Evolutionary conservation across 2,329 filamentous ascomycete genomes (phyloP).

Genomic region (Dothideomycetes sp.): DNA sequence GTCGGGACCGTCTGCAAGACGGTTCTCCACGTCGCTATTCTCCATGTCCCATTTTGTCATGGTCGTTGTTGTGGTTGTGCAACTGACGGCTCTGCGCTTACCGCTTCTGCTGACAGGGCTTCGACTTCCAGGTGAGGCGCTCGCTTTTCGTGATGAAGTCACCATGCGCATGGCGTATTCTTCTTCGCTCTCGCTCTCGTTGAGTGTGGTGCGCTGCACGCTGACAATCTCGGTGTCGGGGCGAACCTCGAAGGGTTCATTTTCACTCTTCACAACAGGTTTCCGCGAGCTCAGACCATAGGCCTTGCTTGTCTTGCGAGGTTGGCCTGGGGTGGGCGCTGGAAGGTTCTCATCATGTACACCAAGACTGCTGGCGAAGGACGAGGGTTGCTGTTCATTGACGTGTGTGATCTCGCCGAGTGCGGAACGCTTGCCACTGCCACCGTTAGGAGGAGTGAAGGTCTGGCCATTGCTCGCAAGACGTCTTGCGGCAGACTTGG

Average conservation of each 20-base stretch:
- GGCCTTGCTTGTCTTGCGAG: conserved; percentile 72
- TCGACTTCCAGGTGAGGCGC: conserved; percentile 42
- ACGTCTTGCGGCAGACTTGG: conserved; percentile 33
- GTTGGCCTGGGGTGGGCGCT: conserved; percentile 89
- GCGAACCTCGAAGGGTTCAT: conserved; percentile 37
- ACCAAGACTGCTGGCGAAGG: conserved; percentile 28
- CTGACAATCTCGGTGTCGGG: conserved; percentile 50
- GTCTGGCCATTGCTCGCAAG: conserved; percentile 56
- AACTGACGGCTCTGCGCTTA: conserved; percentile 61
- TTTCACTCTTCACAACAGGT: conserved; percentile 35
- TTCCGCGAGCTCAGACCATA: conserved; percentile 51
- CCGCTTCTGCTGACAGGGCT: conserved; percentile 46
- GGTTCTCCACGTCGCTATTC: conserved; percentile 36
- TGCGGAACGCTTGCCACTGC: conserved; percentile 59
- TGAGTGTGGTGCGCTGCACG: conserved; percentile 48
- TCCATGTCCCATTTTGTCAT: conserved; percentile 35
- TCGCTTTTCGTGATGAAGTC: conserved; percentile 38
- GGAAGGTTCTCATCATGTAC: conserved; percentile 86
- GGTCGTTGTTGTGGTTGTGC: conserved; percentile 62
- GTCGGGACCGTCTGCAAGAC: conserved; percentile 10
- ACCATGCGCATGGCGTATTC: conserved; percentile 74
- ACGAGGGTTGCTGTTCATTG: conserved; percentile 47
- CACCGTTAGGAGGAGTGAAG: conserved; percentile 75
- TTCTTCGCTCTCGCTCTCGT: conserved; percentile 62
- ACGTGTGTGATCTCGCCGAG: conserved; percentile 81